These are phyloP conservation scores for Musa itinerans DNA, from an alignment of 176 grass and related monocot species.

Conservation along the genomic window DNA sequence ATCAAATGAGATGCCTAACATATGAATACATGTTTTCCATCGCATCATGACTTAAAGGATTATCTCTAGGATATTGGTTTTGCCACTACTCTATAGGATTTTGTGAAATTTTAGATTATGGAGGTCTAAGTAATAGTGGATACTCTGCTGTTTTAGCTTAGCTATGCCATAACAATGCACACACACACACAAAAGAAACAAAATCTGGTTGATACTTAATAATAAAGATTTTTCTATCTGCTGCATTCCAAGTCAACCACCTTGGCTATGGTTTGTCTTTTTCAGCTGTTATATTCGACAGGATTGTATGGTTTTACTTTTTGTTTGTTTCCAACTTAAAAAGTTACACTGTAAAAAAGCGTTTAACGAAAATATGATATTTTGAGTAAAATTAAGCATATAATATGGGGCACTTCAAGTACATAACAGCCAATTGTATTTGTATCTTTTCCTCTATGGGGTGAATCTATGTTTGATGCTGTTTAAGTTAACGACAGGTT, in stretches of 20 bases:
- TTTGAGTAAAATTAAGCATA: neutral
- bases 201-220: too few species aligned
- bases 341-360: neutral
- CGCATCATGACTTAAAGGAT: too few species aligned
- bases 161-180: neutral
- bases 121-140: neutral
- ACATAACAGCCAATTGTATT: neutral
- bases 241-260: neutral
- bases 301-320: neutral
- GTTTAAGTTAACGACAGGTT: conserved; percentile 22
- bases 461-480: neutral
- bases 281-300: neutral
- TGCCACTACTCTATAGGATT: too few species aligned
- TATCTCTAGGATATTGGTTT: neutral
- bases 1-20: neutral
- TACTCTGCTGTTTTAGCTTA: neutral
- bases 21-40: too few species aligned
- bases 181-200: neutral
- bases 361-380: neutral
- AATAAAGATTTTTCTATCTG: too few species aligned
- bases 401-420: neutral
- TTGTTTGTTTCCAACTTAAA: neutral
- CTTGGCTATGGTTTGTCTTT: neutral
- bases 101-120: conserved; percentile 1
- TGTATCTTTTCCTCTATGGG: neutral